These are phyloP conservation scores for Colletotrichum truncatum DNA, from an alignment of 2,329 filamentous ascomycete genomes.

Conservation along the genomic window DNA sequence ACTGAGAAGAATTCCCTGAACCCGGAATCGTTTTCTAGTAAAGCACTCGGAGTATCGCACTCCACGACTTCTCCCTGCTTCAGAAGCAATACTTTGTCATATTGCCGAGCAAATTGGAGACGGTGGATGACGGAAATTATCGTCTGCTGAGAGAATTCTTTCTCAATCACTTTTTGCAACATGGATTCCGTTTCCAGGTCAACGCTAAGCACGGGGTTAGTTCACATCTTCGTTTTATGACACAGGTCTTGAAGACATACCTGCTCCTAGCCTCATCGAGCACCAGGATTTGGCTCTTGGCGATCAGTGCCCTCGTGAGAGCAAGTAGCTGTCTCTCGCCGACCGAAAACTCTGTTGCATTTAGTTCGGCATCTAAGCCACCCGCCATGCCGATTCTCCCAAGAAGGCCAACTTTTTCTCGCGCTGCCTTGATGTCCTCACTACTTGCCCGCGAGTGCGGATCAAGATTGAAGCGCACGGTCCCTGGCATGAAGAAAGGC, in stretches of 20 bases:
- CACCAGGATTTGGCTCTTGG: slow-evolving; percentile 29
- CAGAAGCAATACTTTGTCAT: not conserved
- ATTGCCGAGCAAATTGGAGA: not conserved
- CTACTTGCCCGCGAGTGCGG: slow-evolving; percentile 49
- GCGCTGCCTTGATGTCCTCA: slow-evolving; percentile 50
- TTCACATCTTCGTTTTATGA: not conserved
- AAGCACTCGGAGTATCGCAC: not conserved
- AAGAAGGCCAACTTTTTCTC: slow-evolving; percentile 57
- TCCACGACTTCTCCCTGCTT: not conserved
- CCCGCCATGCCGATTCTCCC: slow-evolving; percentile 46
- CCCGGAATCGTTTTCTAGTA: not conserved
- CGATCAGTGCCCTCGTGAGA: slow-evolving; percentile 54
- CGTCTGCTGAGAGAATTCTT: not conserved
- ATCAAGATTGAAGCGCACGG: slow-evolving; percentile 58
- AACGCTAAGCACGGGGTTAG: not conserved
- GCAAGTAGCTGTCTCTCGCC: slow-evolving; percentile 59
- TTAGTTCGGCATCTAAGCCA: slow-evolving; percentile 47
- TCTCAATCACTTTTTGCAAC: not conserved
- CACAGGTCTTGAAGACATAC: not conserved
- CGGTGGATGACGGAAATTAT: slow-evolving; percentile 6
- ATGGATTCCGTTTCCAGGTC: slow-evolving; percentile 1
- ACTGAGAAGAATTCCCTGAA: not conserved
- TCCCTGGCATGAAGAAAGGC: slow-evolving; percentile 57
- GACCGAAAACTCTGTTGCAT: slow-evolving; percentile 45
- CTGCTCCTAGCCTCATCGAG: slow-evolving; percentile 19